phyloP scores from a whole-genome alignment of 306 rosid genomes.

The Canavalia gladiata region DNA sequence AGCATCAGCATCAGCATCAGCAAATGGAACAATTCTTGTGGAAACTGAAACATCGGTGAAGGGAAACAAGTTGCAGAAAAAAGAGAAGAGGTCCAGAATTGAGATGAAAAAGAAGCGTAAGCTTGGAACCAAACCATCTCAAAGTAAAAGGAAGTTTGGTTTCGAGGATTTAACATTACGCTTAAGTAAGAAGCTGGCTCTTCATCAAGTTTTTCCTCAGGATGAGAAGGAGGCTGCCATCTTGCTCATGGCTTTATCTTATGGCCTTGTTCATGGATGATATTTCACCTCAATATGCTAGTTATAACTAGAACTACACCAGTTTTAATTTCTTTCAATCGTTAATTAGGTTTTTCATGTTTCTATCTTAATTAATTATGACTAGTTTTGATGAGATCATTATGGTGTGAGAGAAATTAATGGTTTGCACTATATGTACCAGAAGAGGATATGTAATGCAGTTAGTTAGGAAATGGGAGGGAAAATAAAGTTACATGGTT shows the following conservation, averaged over 20 bases:
- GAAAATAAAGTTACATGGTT: slow-evolving; percentile 23
- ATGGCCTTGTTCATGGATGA: slow-evolving; percentile 90
- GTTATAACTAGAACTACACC: neutral
- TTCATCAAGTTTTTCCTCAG: slow-evolving; percentile 88
- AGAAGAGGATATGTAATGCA: slow-evolving; percentile 24
- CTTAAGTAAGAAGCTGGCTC: slow-evolving; percentile 63
- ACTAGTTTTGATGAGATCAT: slow-evolving; percentile 30
- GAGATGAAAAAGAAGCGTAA: slow-evolving; percentile 47
- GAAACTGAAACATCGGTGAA: slow-evolving; percentile 48
- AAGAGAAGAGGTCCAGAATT: slow-evolving; percentile 49
- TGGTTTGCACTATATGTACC: slow-evolving; percentile 17
- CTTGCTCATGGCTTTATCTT: slow-evolving; percentile 91
- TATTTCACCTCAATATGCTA: neutral
- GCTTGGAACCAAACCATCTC: slow-evolving; percentile 35
- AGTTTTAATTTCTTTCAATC: slow-evolving; percentile 23
- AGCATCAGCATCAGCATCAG: slow-evolving; percentile 66
- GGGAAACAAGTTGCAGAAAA: slow-evolving; percentile 46
- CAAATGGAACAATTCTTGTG: slow-evolving; percentile 52
- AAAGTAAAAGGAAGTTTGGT: slow-evolving; percentile 54
- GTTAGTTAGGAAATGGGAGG: slow-evolving; percentile 18
- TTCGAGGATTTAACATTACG: slow-evolving; percentile 73
- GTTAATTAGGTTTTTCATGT: slow-evolving; percentile 43
- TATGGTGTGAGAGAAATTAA: slow-evolving; percentile 32
- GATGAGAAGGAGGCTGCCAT: slow-evolving; percentile 98
- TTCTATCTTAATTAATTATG: slow-evolving; percentile 10